Base-by-base conservation (phyloP, 208 protist species). In the Trypanosoma theileri region DNA sequence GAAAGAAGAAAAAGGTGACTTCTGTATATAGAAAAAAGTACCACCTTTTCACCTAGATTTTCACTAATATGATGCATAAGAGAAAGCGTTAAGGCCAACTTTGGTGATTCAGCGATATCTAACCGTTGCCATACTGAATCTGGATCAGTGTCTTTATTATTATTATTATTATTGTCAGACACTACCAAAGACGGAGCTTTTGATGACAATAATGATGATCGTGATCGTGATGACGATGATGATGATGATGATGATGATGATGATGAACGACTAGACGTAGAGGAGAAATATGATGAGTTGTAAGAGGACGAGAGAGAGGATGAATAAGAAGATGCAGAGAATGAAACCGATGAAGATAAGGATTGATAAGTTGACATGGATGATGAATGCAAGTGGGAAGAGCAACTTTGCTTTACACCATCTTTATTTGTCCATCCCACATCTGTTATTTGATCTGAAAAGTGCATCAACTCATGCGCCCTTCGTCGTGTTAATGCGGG, bases 21-120 rank as follows among this genome's bases (percentile, higher is more conserved):
- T 22, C 74, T 66, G 58, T 92, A 93, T 28, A 74, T 80, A 26
- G 86, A 92, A 48, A 93, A 96, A n/a, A 96, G 56, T 40, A 96
- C 78, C 22, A 91, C 86, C 72, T 96, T 96, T 77, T 86, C 73
- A 13, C 63, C 35, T 21, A 80, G 57, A 9, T 80, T 65, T 14
- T 71, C 54, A 16, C 24, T 26, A 79, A 93, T 93, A 71, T 84
- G 68, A 0, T 71, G 52, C 11, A 87, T 57, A 13, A 95, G 80
- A 16, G 71, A 59, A 46, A 95, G 9, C 4, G 80, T 75, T 52
- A 93, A 80, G 24, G 46, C 57, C 24, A 95, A 74, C 65, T 95
- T 95, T 2, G 90, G 85, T 0, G 90, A 93, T 9, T 75, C 69
- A 40, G 54, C 44, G 0, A 92, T 28, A 54, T 84, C 51, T 3